Base-by-base conservation (phyloP, 495 filamentous ascomycete genomes). In the Patellaria atrata region DNA sequence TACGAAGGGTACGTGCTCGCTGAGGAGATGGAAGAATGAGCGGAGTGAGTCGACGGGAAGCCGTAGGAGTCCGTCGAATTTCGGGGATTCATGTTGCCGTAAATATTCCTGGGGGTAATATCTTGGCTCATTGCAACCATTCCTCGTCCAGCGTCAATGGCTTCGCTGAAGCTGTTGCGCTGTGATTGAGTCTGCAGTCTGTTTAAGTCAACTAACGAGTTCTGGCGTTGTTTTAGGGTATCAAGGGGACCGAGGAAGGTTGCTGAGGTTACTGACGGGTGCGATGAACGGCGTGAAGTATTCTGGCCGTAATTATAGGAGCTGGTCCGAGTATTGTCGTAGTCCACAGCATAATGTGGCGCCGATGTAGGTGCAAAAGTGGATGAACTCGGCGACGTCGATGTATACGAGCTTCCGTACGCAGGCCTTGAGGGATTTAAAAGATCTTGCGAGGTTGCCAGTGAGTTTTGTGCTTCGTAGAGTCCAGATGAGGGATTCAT, bases 111-210 rank as follows among this genome's bases (percentile, higher is more conserved):
- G 11, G 87, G 84, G 5, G 86, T 81, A n/a, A 65, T 77, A 54
- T 47, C 80, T 56, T 96, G 87, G 65, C 84, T 92, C 70, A 94
- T 81, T 6, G 85, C 82, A 15, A 94, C 70, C 82, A 97, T 94
- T 40, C 84, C 84, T 27, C 80, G 73, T 47, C 76, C 75, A 12
- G 84, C 84, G 50, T 92, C 84, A 29, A 94, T 72, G n/a, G 82
- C 81, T 51, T 91, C 83, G 37, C 70, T 71, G 48, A 76, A 81
- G 52, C 67, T 68, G 45, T 74, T 68, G 27, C 76, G 68, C 24
- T 59, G 56, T 64, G 68, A 52, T 62, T 65, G 50, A 33, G 63
- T 40, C 69, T 55, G 50, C 59, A 54, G 56, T 63, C 75, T 76
- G 62, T 56, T 51, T 56, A 63, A 59, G 64, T 83, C 72, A 79